These are phyloP conservation scores for Ilyonectria mors-panacis DNA, from an alignment of 2,329 filamentous ascomycete genomes.

Conservation along the genomic window DNA sequence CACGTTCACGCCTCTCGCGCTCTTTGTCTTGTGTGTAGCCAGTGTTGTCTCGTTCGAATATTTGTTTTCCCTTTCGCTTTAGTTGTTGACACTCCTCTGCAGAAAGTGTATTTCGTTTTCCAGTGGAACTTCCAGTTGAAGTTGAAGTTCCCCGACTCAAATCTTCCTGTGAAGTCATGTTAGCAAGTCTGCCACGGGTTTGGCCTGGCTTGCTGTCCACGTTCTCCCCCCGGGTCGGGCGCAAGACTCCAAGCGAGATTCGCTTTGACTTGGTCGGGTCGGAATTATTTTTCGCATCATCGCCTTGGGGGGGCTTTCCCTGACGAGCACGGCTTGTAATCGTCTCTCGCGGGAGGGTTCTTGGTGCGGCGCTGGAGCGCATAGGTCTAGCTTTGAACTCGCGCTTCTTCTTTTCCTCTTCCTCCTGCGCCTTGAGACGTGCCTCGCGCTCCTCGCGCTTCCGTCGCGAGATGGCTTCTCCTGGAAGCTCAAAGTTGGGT, in stretches of 20 bases:
- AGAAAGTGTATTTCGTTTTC: constrained; percentile 65
- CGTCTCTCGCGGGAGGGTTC: constrained; percentile 68
- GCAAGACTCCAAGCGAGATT: constrained; percentile 38
- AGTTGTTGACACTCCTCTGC: constrained; percentile 66
- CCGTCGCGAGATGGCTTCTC: constrained; percentile 70
- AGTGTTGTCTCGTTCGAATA: constrained; percentile 67
- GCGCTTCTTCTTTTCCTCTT: constrained; percentile 71
- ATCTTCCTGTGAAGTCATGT: constrained; percentile 41
- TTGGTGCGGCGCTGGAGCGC: constrained; percentile 59
- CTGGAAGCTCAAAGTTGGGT: constrained; percentile 74
- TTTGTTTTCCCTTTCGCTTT: constrained; percentile 66
- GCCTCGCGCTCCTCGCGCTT: constrained; percentile 71
- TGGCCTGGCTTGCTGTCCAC: constrained; percentile 34
- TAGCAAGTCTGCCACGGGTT: constrained; percentile 48
- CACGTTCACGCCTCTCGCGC: constrained; percentile 68
- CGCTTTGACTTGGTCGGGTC: constrained; percentile 44
- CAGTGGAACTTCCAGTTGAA: constrained; percentile 61
- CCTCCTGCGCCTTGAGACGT: constrained; percentile 69
- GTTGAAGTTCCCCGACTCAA: constrained; percentile 60
- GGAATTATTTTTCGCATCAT: constrained; percentile 38
- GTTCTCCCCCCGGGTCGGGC: constrained; percentile 21
- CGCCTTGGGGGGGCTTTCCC: constrained; percentile 55
- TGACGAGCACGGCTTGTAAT: constrained; percentile 70
- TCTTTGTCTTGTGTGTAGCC: constrained; percentile 63
- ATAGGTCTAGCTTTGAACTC: constrained; percentile 76